Base-by-base conservation (phyloP, 805 yeast genomes). In the Wickerhamiella allomyrinae region DNA sequence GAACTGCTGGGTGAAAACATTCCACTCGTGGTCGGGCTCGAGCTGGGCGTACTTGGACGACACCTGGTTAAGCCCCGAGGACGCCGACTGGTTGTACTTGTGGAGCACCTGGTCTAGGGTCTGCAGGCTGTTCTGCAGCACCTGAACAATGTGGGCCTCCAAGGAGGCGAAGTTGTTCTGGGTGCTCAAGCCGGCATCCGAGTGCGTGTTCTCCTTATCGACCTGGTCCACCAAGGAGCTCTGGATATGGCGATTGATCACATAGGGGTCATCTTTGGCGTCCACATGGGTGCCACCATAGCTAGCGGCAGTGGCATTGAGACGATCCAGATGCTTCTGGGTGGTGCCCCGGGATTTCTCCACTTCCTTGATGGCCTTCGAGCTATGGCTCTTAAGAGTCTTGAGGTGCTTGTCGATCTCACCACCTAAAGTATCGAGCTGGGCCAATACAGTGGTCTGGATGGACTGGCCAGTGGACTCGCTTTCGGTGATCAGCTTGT, bases 1-100 rank as follows among this genome's bases (percentile, higher is more conserved):
- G 45, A 69, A 62, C 22, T 59, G 52, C 17, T 46, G 44, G 3
- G 51, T 42, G 50, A 73, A 72, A 41, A 53, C 53, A 8, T 51
- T 42, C 77, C 77, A 72, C 52, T 73, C 76, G 17, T 57, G 53
- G 41, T 60, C 63, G 37, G 55, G 53, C 20, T 66, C 58, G 37
- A 73, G 60, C 5, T 50, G 42, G 22, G 45, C 41, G 34, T 72
- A 59, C 25, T 56, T 47, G 24, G 50, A 51, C 37, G 61, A 53
- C 31, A 67, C 44, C 5, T 54, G 50, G 15, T 50, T 46, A 45
- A 60, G 59, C 14, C 60, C 48, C 33, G 59, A 57, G 22, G 55
- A 46, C 37, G 56, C 52, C 34, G 49, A 37, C 20, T 55, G 54
- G 49, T 58, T 58, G 51, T 55, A 64, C 29, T 55, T 56, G 17